Percentiles rank a stretch among this genome's conserved stretches.
phyloP scores from a whole-genome alignment of 2,329 filamentous ascomycete genomes.

The Aspergillus pseudotamarii region DNA sequence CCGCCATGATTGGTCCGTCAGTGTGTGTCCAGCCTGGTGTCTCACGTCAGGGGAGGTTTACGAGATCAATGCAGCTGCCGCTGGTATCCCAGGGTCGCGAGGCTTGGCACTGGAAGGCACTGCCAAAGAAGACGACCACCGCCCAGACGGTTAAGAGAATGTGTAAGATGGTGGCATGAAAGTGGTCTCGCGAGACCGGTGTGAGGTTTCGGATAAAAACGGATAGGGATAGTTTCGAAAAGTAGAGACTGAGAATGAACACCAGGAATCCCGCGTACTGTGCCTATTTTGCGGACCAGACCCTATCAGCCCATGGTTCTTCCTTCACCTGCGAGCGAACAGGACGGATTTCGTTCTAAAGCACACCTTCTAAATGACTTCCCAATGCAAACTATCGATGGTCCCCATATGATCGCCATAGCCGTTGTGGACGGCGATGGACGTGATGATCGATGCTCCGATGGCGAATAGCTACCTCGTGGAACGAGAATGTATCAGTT shows the following conservation, averaged over 20 bases:
- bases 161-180: conserved; percentile 17
- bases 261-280: conserved; percentile 25
- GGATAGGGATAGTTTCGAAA: conserved; percentile 29
- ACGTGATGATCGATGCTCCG: conserved; percentile 21
- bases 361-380: conserved; percentile 25
- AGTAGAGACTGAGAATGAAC: conserved; percentile 22
- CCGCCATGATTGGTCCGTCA: neutral
- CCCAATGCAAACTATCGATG: conserved; percentile 16
- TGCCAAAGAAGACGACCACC: conserved; percentile 19
- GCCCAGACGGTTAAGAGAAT: conserved; percentile 17
- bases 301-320: neutral
- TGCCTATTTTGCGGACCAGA: conserved; percentile 10
- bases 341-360: too few relatives aligned
- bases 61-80: conserved; percentile 24
- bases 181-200: conserved; percentile 20
- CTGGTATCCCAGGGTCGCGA: conserved; percentile 23
- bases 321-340: neutral
- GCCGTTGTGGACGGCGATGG: conserved; percentile 25
- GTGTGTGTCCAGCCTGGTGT: too few relatives aligned
- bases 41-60: conserved; percentile 1
- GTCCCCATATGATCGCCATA: conserved; percentile 24
- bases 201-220: conserved; percentile 26
- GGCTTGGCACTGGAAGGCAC: conserved; percentile 23
- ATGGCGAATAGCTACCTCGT: conserved; percentile 17
- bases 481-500: neutral